Base-by-base conservation (phyloP, 345 rosid genomes). In the Populus davidiana region DNA sequence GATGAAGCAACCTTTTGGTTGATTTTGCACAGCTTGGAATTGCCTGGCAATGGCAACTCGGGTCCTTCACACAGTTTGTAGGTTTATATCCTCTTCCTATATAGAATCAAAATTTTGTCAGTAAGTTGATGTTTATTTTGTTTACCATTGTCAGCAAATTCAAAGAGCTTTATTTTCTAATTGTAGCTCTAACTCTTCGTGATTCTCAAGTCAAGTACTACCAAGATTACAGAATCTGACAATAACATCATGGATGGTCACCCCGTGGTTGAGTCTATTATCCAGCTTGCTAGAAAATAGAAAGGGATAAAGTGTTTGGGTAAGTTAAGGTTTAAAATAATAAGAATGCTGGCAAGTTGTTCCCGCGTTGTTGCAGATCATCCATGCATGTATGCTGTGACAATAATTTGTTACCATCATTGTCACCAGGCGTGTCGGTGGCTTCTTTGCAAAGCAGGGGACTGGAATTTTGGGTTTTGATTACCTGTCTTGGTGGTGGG, bases 1-100 rank as follows among this genome's bases (percentile, higher is more conserved):
- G 82, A 82, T 85, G 86, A 90, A 89, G 91, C 86, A 81, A 82
- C 87, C 77, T 70, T 78, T 75, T 77, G 83, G 64, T 76, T 91
- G 88, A 89, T 73, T 69, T 50, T 50, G 56, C 56, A 50, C n/a
- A 6, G 56, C 56, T 50, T 49, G 52, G 52, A 49, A 49, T 49
- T 49, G 52, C 52, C 18, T 17, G 20, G 56, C n/a, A 50, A 5
- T 50, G n/a, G n/a, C 56, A 50, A 50, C 56, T 50, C 56, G 18
- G 56, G 56, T 20, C 56, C n/a, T 17, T 50, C 2, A 5, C 7
- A n/a, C 7, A 50, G 56, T 17, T 5, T 18, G 56, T 0, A 50
- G 56, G 56, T 50, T 50, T 50, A 17, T 50, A 17, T 50, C 2
- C 20, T 50, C 56, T 50, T 50, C 20, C 56, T 17, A 50, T 50